A percentile compares a stretch with the other conserved stretches of the same genome.
Evolutionary conservation across 805 yeast genomes (phyloP).

Genomic region (Priceomyces haplophilus): DNA sequence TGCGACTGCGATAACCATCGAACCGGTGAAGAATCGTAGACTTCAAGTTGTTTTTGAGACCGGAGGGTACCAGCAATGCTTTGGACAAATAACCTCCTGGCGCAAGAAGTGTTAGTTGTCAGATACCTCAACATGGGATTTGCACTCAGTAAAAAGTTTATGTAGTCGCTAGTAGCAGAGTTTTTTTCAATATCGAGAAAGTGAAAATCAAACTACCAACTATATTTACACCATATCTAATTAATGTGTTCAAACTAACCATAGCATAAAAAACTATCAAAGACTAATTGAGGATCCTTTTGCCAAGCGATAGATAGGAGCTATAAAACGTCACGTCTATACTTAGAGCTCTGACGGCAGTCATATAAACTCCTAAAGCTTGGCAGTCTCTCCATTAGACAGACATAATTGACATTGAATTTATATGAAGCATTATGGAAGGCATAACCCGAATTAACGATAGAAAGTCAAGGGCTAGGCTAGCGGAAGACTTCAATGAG

Average conservation of each 20-base stretch:
- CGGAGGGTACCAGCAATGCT: not conserved
- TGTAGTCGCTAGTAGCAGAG: not conserved
- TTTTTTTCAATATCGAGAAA: not conserved
- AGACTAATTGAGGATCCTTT: no score
- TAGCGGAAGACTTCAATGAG: slow-evolving; percentile 64
- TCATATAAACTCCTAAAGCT: no score
- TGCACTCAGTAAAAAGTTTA: no score
- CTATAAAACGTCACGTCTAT: no score
- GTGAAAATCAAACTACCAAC: not conserved
- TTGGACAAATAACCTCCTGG: not conserved
- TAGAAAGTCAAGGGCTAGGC: slow-evolving; percentile 45
- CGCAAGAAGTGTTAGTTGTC: not conserved
- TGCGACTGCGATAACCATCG: slow-evolving; percentile 1
- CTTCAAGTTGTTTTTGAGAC: not conserved
- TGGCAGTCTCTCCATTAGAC: not conserved
- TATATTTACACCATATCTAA: not conserved
- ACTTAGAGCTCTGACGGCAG: no score
- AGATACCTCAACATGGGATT: not conserved
- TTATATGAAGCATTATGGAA: slow-evolving; percentile 1
- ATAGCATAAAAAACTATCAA: no score
- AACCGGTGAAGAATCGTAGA: not conserved
- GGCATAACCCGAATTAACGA: slow-evolving; percentile 17
- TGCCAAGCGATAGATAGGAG: no score
- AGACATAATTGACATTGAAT: not conserved
- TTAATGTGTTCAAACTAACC: no score